Conservation (phyloP, 2,329 filamentous ascomycete genomes). For the Fusarium fujikuroi region DNA sequence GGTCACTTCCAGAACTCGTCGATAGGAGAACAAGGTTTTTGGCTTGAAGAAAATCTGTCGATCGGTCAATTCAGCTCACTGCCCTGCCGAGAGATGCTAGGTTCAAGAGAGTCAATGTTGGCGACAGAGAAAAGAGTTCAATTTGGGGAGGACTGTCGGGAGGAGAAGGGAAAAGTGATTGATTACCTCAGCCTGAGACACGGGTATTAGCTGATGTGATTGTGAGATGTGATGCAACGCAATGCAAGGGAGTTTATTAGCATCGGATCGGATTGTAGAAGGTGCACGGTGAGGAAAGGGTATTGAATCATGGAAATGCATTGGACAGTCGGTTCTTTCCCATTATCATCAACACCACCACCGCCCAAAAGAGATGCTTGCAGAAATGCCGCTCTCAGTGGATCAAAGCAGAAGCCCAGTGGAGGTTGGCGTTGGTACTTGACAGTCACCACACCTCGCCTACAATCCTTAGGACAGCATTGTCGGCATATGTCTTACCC, state of each 20-base stretch:
- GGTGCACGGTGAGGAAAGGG: slow-evolving; percentile 2
- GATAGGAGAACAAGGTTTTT: slow-evolving; percentile 40
- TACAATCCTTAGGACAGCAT: slow-evolving; percentile 14
- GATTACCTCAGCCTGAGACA: background rate
- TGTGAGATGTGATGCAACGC: background rate
- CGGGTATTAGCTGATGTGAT: background rate
- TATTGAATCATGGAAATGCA: slow-evolving; percentile 34
- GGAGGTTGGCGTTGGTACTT: background rate
- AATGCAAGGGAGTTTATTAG: background rate
- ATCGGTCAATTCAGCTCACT: slow-evolving; percentile 34
- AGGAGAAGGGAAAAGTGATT: background rate
- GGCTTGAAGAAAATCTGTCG: slow-evolving; percentile 43
- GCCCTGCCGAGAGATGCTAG: slow-evolving; percentile 1
- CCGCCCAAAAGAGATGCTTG: slow-evolving; percentile 31
- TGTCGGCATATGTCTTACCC: slow-evolving; percentile 21
- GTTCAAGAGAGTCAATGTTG: slow-evolving; percentile 1
- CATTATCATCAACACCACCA: slow-evolving; percentile 16
- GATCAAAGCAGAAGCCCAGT: background rate
- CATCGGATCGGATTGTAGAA: background rate
- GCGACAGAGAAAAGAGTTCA: background rate
- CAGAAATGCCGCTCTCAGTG: slow-evolving; percentile 28
- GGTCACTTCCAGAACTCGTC: slow-evolving; percentile 42
- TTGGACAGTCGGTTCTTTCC: slow-evolving; percentile 29
- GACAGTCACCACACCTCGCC: slow-evolving; percentile 7
- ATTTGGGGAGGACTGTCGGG: background rate